Conservation (phyloP, 441 rosid genomes). For the Biscutella laevigata region DNA sequence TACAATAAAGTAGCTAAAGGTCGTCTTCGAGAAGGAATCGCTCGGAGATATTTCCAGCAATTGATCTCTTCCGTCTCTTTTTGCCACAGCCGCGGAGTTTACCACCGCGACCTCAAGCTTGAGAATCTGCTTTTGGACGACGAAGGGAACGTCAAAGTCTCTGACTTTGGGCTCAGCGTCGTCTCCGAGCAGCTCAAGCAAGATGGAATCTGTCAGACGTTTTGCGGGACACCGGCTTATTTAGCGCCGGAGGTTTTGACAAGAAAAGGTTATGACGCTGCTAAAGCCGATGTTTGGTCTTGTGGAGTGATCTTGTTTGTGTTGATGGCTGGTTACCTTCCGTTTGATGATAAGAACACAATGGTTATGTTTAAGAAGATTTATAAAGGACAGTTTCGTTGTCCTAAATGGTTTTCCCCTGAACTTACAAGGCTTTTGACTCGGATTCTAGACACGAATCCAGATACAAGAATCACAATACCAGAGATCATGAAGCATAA, state of each 20-base stretch:
- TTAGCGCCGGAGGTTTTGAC: slow-evolving; percentile 81
- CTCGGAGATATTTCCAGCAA: slow-evolving; percentile 70
- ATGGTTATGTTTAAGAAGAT: slow-evolving; percentile 84
- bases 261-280: slow-evolving; percentile 72
- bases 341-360: slow-evolving; percentile 68
- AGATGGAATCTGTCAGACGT: slow-evolving; percentile 77
- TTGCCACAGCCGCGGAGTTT: slow-evolving; percentile 77
- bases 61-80: slow-evolving; percentile 63
- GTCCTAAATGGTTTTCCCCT: slow-evolving; percentile 81
- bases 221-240: slow-evolving; percentile 86
- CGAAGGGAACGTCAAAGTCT: slow-evolving; percentile 62
- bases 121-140: slow-evolving; percentile 72
- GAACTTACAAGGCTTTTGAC: slow-evolving; percentile 45
- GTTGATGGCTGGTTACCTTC: slow-evolving; percentile 77
- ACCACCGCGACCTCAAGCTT: slow-evolving; percentile 81
- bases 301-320: slow-evolving; percentile 78
- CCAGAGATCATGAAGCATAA: too few species aligned
- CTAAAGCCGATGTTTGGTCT: slow-evolving; percentile 83
- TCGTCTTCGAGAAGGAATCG: slow-evolving; percentile 52
- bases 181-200: slow-evolving; percentile 78
- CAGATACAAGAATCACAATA: slow-evolving; percentile 25
- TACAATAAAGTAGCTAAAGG: slow-evolving; percentile 76
- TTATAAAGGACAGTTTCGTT: slow-evolving; percentile 65
- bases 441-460: slow-evolving; percentile 55
- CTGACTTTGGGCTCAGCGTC: slow-evolving; percentile 79